Conservation (phyloP, 176 grass and related monocot species). For the Echinochloa phyllopogon region DNA sequence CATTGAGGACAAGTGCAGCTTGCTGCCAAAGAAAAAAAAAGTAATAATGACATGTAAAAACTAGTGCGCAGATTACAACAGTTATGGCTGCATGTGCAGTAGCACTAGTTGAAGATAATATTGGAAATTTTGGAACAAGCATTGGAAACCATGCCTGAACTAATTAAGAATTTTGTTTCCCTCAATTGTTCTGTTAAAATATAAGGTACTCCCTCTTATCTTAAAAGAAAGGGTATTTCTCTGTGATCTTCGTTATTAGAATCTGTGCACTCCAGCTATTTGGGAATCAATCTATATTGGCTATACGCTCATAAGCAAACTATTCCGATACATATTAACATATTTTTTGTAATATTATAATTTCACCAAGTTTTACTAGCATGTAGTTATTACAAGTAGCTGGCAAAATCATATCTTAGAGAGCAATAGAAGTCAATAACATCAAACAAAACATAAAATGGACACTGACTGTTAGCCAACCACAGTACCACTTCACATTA, state of each 20-base stretch:
- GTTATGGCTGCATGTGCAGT: constrained; percentile 24
- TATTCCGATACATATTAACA: neutral
- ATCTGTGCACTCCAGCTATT: neutral
- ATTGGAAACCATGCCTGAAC: constrained; percentile 31
- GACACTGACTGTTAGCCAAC: neutral
- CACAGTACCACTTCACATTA: neutral
- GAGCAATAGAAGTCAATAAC: neutral
- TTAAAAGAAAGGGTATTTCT: neutral
- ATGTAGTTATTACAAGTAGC: neutral
- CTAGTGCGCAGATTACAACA: constrained; percentile 35
- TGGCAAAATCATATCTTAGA: neutral
- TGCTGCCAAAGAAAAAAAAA: constrained; percentile 60
- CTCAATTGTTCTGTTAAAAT: neutral
- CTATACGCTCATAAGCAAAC: neutral
- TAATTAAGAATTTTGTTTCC: constrained; percentile 13
- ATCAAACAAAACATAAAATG: neutral
- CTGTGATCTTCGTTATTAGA: neutral
- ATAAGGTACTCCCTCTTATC: neutral
- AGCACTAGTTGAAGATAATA: constrained; percentile 17
- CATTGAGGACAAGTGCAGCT: constrained; percentile 93
- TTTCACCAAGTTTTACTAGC: neutral
- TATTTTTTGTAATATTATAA: neutral
- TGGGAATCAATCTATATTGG: neutral
- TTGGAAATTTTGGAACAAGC: constrained; percentile 27
- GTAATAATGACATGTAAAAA: constrained; percentile 32